Conservation (phyloP, 176 grass and related monocot species). For the bread wheat (Triticum aestivum) region IWGSC_CS_RefSeq_v2.1 NC_057801.1:416555740-416556239, state of each 20-base stretch:
- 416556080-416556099: slow-evolving; percentile 44
- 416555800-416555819: slow-evolving; percentile 24
- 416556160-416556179: slow-evolving; percentile 46
- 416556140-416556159: slow-evolving; percentile 31
- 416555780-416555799: no score
- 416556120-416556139: slow-evolving; percentile 18
- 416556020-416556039: not conserved
- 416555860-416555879: slow-evolving; percentile 4
- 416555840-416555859: slow-evolving; percentile 19
- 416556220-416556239: not conserved
- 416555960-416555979: slow-evolving; percentile 17
- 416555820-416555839: not conserved
- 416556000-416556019: slow-evolving; percentile 11
- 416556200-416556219: slow-evolving; percentile 10
- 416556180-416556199: slow-evolving; percentile 24
- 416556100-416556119: slow-evolving; percentile 12
- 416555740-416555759: no score
- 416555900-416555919: not conserved
- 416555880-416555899: not conserved
- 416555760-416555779: no score
- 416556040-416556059: slow-evolving; percentile 4
- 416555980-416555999: not conserved
- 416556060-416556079: slow-evolving; percentile 23
- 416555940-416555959: not conserved
- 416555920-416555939: slow-evolving; percentile 18